Evolutionary conservation across 441 rosid genomes (phyloP), one percentile per base, ranked within the genome.

Genomic region (Metrosideros polymorpha): DNA sequence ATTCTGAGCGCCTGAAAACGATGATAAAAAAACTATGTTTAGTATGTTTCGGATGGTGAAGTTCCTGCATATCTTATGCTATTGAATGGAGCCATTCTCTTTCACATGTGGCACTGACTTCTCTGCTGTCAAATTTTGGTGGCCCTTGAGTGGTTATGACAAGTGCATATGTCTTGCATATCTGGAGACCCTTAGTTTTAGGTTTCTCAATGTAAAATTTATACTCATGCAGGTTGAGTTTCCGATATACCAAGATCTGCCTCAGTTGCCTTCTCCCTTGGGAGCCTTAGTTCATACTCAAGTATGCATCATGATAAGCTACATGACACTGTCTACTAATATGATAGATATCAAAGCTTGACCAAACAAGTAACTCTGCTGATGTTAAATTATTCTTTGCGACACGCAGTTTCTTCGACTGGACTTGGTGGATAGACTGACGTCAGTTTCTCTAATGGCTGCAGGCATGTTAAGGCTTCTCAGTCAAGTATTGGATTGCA

Each of bases 171-270:
- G 79, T 66, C 30, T 47, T 63, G 30, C 35, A 39, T 76, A 47
- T 52, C 30, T 86, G 76, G 30, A 42, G 15, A 75, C 61, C 53
- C 89, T 85, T 12, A 43, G 17, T 49, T 84, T 51, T 24, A 32
- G 71, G 82, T 76, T 88, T 71, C 86, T 84, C 77, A 82, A 83
- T 51, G 14, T 85, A 50, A 25, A 10, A 30, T 47, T 77, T 84
- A 39, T 85, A 66, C 77, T 89, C 88, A 42, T 88, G 91, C 92
- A 93, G 95, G 95, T 93, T 89, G 93, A 93, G 86, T 94, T 94
- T 89, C 98, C 95, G 4, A 87, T 94, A 51, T 94, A 91, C 89
- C 92, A 92, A 88, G 94, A 92, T 83, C 92, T 90, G 82, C 94
- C 93, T 87, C 98, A 90, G 77, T 85, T 93, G 83, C 98, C 95